Evolutionary conservation across 305 asterid genomes (phyloP), one percentile per base, ranked within the genome.

Genomic region (Fraxinus floribunda): DNA sequence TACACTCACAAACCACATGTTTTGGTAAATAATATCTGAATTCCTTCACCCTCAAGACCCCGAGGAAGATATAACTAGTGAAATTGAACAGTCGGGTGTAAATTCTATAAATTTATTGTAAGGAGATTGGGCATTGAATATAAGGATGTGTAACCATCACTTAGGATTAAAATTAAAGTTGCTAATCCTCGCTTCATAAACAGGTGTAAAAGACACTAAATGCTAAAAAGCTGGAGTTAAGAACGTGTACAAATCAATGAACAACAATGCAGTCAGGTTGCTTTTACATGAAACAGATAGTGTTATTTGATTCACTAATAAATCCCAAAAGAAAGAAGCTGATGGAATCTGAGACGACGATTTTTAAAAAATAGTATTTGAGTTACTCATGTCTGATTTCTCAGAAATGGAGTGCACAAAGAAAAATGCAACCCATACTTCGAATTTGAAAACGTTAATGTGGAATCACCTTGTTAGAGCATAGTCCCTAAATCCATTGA

Each of bases 401-500:
- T 70, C 34, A 71, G 39, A 74, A 75, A 75, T 64, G 46, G 29
- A 70, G 73, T 79, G 44, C 76, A 80, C 30, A 71, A 30, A 52
- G 62, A 78, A n/a, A 38, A 35, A 77, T 35, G 80, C 35, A 10
- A 11, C 20, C 11, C 68, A 55, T 7, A 55, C 80, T 66, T 24
- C 49, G 29, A 35, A 76, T 16, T 49, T 49, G 20, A 49, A 49
- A 49, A 49, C 62, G 15, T 49, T 16, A 49, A 32, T 52, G 41
- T 36, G 39, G 57, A 68, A 76, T 68, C 81, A 96, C 98, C 98
- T 96, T 80, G 97, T 92, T 26, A 96, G 85, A 86, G 99, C 97
- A 88, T 93, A 96, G 88, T 96, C 97, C 92, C 78, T 93, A 79
- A 94, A 94, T 81, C 99, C 98, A 87, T 79, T 91, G 78, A 92